Conservation (phyloP, 2,329 filamentous ascomycete species). For the Trichoderma atrobrunneum region DNA sequence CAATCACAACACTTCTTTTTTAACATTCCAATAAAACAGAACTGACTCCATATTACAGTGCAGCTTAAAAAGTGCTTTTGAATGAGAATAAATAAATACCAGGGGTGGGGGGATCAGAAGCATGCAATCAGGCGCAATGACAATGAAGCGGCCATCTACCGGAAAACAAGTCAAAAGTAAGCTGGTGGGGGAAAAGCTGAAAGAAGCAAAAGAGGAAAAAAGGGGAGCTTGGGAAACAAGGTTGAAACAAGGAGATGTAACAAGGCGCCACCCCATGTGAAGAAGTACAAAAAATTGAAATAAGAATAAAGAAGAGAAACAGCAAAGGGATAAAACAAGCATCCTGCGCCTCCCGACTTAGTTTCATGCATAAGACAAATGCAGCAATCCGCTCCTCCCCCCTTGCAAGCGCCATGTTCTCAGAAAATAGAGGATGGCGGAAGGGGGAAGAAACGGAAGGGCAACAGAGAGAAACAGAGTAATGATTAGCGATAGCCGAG, state of each 20-base stretch:
- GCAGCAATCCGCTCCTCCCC: not conserved
- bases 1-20: not conserved
- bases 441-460: not conserved
- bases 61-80: constrained; percentile 1
- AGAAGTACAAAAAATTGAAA: not conserved
- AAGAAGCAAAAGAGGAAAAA: constrained; percentile 18
- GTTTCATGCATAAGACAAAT: constrained; percentile 4
- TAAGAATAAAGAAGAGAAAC: not conserved
- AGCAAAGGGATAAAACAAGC: not conserved
- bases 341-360: constrained; percentile 2
- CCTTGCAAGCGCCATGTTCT: constrained; percentile 1
- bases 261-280: constrained; percentile 4
- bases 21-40: not conserved
- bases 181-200: constrained; percentile 5
- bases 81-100: constrained; percentile 22
- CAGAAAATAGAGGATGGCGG: not conserved
- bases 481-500: not conserved
- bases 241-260: constrained; percentile 6
- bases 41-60: constrained; percentile 11
- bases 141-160: constrained; percentile 4
- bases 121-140: constrained; percentile 19
- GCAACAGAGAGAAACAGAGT: not conserved
- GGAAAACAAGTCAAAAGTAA: not conserved
- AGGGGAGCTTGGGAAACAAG: not conserved
- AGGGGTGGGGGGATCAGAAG: constrained; percentile 21